Percentiles rank a stretch among this genome's conserved stretches.
Conservation (phyloP, 306 rosid genomes). For the Citrullus colocynthis region DNA sequence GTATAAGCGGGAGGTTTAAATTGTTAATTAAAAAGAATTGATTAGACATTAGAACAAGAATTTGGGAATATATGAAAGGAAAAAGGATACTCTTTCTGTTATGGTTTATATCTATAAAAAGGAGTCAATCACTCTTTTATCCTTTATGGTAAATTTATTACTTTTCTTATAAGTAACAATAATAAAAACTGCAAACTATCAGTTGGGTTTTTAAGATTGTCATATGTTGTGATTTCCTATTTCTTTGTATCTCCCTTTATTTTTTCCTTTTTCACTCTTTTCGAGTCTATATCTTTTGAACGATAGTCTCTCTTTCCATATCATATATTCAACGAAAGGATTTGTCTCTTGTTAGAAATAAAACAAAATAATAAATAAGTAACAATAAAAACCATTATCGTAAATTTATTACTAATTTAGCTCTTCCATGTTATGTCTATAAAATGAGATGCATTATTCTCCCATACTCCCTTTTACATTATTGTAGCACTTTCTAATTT, state of each 20-base stretch:
- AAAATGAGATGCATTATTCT: background rate
- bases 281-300: no score
- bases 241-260: no score
- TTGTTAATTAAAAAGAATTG: background rate
- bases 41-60: background rate
- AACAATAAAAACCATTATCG: background rate
- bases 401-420: background rate
- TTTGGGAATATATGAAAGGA: background rate
- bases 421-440: background rate
- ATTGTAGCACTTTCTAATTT: background rate
- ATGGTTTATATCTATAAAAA: background rate
- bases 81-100: background rate
- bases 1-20: background rate
- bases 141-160: background rate
- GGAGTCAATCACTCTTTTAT: background rate
- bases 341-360: background rate
- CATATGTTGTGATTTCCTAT: no score
- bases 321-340: background rate
- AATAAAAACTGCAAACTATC: no score
- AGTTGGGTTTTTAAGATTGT: no score
- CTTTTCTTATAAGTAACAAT: no score
- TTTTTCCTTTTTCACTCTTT: background rate
- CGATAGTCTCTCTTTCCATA: no score
- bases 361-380: background rate
- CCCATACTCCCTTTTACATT: background rate